These are phyloP conservation scores for Penicillium oxalicum DNA, from an alignment of 2,329 filamentous ascomycete genomes.

Conservation along the genomic window DNA sequence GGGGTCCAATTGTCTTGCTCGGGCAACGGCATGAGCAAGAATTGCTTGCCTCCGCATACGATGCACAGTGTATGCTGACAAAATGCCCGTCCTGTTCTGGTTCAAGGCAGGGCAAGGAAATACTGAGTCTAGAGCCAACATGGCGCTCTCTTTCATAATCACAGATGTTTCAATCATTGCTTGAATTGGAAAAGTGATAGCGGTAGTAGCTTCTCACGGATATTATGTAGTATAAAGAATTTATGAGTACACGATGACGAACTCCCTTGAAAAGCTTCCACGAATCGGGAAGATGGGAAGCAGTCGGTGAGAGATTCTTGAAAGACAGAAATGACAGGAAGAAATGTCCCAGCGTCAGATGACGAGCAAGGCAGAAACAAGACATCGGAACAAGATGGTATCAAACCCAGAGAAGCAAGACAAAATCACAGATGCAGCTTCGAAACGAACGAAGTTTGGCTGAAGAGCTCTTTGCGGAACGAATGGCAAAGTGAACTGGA, in stretches of 20 bases:
- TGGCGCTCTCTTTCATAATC: too few species aligned
- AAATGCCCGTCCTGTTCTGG: too few species aligned
- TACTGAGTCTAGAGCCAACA: too few species aligned
- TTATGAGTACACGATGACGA: too few species aligned
- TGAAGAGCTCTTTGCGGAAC: constrained; percentile 3
- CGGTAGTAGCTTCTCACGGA: constrained; percentile 4
- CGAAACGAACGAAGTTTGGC: constrained; percentile 14
- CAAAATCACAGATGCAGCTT: constrained; percentile 15
- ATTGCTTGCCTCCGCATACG: too few species aligned
- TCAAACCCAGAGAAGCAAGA: constrained; percentile 23
- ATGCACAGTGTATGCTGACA: too few species aligned
- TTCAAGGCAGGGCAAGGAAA: too few species aligned
- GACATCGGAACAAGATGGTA: constrained; percentile 18
- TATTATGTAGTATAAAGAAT: constrained; percentile 13
- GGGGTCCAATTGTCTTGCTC: too few species aligned
- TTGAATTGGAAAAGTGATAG: neutral
- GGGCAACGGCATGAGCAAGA: too few species aligned
- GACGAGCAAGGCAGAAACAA: constrained; percentile 3
- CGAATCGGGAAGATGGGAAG: too few species aligned
- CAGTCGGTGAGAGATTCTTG: too few species aligned
- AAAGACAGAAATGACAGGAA: neutral
- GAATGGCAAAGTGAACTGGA: constrained; percentile 5
- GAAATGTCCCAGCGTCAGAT: constrained; percentile 1
- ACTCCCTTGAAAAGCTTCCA: too few species aligned
- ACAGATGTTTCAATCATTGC: neutral